Percentiles rank a stretch among this genome's conserved stretches.
Conservation (phyloP, 2,329 filamentous ascomycete species). For the Ophiostoma populinum region DNA sequence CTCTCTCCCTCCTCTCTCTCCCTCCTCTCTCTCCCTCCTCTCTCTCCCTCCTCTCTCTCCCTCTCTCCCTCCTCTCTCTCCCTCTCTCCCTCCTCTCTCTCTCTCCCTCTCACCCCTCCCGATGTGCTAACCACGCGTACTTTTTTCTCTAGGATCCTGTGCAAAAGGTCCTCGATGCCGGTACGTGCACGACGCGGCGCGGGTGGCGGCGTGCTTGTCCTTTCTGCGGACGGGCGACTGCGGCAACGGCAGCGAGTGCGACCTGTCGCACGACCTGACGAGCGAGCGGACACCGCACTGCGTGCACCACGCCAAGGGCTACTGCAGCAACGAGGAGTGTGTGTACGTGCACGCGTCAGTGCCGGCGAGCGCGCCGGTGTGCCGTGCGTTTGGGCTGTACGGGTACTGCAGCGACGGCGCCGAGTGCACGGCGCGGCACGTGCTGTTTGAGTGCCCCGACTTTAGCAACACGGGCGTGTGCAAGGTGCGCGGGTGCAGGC, state of each 20-base stretch:
- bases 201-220: constrained; percentile 80
- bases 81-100: not conserved
- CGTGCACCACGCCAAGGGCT: constrained; percentile 75
- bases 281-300: constrained; percentile 76
- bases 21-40: not conserved
- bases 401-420: constrained; percentile 80
- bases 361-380: constrained; percentile 61
- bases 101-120: not conserved
- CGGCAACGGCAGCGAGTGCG: constrained; percentile 60
- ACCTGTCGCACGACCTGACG: constrained; percentile 74
- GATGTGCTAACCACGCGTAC: constrained; percentile 6
- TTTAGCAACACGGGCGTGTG: constrained; percentile 84
- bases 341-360: constrained; percentile 74
- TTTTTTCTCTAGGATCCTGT: constrained; percentile 70
- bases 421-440: constrained; percentile 65
- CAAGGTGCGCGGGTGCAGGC: constrained; percentile 62
- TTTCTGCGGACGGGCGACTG: constrained; percentile 69
- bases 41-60: not conserved
- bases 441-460: constrained; percentile 81
- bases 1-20: not conserved
- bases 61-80: not conserved
- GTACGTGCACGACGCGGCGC: constrained; percentile 68
- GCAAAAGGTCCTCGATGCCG: constrained; percentile 64
- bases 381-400: constrained; percentile 65
- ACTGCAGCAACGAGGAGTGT: constrained; percentile 75